phyloP scores from a whole-genome alignment of 179 eudicot species.

The Heliamphora pulchella region DNA sequence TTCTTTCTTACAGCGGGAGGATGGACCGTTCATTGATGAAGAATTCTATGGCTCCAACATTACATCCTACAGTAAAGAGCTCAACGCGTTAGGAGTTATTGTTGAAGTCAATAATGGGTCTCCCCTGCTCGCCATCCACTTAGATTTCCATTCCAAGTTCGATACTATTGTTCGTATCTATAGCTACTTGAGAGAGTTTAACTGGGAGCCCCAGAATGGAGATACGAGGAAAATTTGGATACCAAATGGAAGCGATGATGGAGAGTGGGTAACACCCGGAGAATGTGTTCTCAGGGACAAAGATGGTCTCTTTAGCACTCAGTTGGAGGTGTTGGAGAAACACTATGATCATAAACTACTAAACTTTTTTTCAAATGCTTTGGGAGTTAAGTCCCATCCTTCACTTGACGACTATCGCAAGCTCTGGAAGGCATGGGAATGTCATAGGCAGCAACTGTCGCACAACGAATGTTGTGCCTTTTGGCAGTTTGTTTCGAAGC shows the following conservation, averaged over 20 bases:
- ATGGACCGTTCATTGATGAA: conserved; percentile 66
- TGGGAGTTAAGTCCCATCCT: conserved; percentile 37
- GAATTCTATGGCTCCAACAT: conserved; percentile 41
- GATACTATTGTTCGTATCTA: conserved; percentile 36
- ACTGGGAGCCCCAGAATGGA: conserved; percentile 36
- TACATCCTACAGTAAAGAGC: conserved; percentile 36
- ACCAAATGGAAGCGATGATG: conserved; percentile 39
- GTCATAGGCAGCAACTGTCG: conserved; percentile 26
- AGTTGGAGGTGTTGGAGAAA: conserved; percentile 38
- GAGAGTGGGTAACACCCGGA: conserved; percentile 41
- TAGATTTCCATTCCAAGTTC: conserved; percentile 29
- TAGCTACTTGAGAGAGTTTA: conserved; percentile 24
- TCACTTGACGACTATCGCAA: conserved; percentile 45
- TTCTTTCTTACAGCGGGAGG: conserved; percentile 28
- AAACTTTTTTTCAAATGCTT: conserved; percentile 33
- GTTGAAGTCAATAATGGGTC: conserved; percentile 25
- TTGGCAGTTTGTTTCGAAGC: conserved; percentile 39
- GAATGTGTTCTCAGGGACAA: conserved; percentile 55
- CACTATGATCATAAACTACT: conserved; percentile 29
- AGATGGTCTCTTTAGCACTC: conserved; percentile 32
- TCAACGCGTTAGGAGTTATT: conserved; percentile 38
- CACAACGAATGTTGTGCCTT: conserved; percentile 39
- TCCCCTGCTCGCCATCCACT: conserved; percentile 36
- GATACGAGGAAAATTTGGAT: conserved; percentile 33
- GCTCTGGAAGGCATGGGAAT: conserved; percentile 69